A percentile compares a stretch with the other conserved stretches of the same genome.
phyloP scores from a whole-genome alignment of 2,329 filamentous ascomycete genomes.

The Aspergillus sclerotialis region DNA sequence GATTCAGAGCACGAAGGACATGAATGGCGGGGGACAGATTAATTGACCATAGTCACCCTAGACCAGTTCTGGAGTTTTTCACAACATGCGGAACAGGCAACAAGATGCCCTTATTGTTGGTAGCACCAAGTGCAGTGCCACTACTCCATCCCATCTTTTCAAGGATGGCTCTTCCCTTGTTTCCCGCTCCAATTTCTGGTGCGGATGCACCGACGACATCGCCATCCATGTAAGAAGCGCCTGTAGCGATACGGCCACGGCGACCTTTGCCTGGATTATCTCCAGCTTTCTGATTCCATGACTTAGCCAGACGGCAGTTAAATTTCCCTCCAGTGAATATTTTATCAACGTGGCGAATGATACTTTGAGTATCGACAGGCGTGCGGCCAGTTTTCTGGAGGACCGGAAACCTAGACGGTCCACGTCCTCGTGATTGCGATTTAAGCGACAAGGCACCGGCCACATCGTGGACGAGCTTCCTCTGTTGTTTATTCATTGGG shows the following conservation, averaged over 20 bases:
- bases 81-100: constrained; percentile 81
- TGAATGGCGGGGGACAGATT: no score
- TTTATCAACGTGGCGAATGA: constrained; percentile 41
- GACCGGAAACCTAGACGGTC: constrained; percentile 65
- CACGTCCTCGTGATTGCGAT: constrained; percentile 74
- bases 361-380: constrained; percentile 50
- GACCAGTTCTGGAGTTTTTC: constrained; percentile 75
- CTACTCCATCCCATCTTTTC: constrained; percentile 97
- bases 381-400: constrained; percentile 70
- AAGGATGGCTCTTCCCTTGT: constrained; percentile 77
- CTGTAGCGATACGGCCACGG: constrained; percentile 34
- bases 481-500: constrained; percentile 71
- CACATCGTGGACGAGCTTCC: constrained; percentile 73
- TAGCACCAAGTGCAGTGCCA: constrained; percentile 74
- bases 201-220: constrained; percentile 81
- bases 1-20: no score
- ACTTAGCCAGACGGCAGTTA: constrained; percentile 18
- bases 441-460: constrained; percentile 69
- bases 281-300: constrained; percentile 14
- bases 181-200: constrained; percentile 73
- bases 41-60: constrained; percentile 52
- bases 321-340: constrained; percentile 29
- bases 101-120: constrained; percentile 80
- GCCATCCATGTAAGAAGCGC: constrained; percentile 66
- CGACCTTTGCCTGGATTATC: constrained; percentile 17